Evolutionary conservation across 768 basidiomycete genomes (phyloP).

Genomic region (Tulasnella calospora): DNA sequence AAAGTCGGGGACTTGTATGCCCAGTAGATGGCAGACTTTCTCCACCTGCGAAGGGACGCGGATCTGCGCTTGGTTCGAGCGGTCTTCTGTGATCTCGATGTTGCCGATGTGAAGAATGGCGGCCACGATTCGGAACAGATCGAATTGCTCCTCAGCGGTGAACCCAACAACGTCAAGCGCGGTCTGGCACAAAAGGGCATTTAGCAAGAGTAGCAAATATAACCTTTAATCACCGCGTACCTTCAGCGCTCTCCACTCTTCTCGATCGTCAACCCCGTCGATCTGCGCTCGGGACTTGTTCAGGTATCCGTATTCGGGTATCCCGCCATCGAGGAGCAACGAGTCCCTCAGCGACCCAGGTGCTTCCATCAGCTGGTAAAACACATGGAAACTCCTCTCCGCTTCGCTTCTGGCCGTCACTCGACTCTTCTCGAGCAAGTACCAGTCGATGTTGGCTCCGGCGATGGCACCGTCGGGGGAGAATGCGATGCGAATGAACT

Average conservation of each 20-base stretch:
- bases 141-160: conserved; percentile 72
- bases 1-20: conserved; percentile 82
- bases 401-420: conserved; percentile 83
- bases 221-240: conserved; percentile 43
- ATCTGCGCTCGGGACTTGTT: conserved; percentile 85
- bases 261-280: conserved; percentile 89
- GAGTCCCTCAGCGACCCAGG: conserved; percentile 63
- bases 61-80: conserved; percentile 69
- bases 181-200: conserved; percentile 41
- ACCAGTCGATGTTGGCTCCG: conserved; percentile 99
- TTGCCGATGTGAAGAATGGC: conserved; percentile 95
- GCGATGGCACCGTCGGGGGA: conserved; percentile 89
- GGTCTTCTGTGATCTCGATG: conserved; percentile 70
- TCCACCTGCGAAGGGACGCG: conserved; percentile 50
- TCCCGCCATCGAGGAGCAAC: conserved; percentile 64
- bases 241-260: conserved; percentile 79
- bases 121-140: conserved; percentile 90
- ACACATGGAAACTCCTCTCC: conserved; percentile 93
- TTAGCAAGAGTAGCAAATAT: conserved; percentile 8
- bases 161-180: conserved; percentile 91
- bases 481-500: conserved; percentile 95
- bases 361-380: conserved; percentile 90
- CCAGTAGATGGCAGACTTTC: conserved; percentile 80
- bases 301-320: conserved; percentile 84
- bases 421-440: conserved; percentile 93